Evolutionary conservation across 352 stramenopile genomes (phyloP), one percentile per base, ranked within the genome.

Genomic region (Pythium folliculosum): DNA sequence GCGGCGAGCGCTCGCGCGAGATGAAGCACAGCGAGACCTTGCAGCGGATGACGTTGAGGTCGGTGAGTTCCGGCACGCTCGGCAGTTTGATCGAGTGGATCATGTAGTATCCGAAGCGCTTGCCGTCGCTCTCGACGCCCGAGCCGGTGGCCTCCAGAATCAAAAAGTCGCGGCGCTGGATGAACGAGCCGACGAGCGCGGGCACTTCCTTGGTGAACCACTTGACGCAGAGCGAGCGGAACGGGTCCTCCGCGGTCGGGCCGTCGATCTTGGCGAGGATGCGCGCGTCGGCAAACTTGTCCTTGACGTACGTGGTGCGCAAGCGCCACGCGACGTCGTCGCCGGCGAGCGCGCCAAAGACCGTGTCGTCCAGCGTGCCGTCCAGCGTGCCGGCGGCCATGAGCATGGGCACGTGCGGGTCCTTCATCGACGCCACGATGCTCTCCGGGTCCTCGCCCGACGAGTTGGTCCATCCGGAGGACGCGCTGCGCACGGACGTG

Each of bases 121-220:
- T 65, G 7, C 78, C 79, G n/a, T 73, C 71, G 1, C 63, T 71
- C 54, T 88, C 77, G 2, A 49, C 56, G 0, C 69, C 75, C 12
- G 77, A 53, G 0, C 81, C 81, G 0, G 73, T 81, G 0, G 70
- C 75, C 38, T 89, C 78, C 35, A 86, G 51, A 37, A 88, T 70
- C 21, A 88, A 55, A 44, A 84, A 82, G 53, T 89, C 78, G n/a
- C 81, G 75, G 13, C 71, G 77, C 35, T 81, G 70, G 25, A 84
- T 70, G 48, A 87, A 76, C 2, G 69, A 76, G 13, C 69, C 72
- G 4, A 86, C 53, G 23, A 81, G 45, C 8, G 55, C 71, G 17
- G 80, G 72, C 12, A 78, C 59, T 48, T 87, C 78, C 55, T 82
- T 83, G 0, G 75, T 77, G 63, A 86, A 82, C 81, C 81, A 89